phyloP scores from a whole-genome alignment of 1,139 yeast species.

The Candida tetrigidarum region DNA sequence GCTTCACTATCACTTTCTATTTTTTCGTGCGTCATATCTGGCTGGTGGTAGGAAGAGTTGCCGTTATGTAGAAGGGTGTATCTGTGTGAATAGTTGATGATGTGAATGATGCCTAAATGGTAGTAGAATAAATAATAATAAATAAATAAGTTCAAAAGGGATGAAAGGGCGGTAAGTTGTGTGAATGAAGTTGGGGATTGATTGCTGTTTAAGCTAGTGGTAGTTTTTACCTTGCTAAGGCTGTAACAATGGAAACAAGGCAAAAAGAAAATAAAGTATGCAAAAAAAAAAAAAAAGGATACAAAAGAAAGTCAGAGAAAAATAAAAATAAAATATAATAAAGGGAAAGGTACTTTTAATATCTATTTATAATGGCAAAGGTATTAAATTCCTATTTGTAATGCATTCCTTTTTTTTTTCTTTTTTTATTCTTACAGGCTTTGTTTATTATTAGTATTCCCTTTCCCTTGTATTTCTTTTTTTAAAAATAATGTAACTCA shows the following conservation, averaged over 20 bases:
- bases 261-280: too few species aligned
- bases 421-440: neutral
- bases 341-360: neutral
- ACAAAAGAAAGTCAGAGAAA: neutral
- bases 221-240: too few species aligned
- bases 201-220: too few species aligned
- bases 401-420: neutral
- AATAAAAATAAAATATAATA: neutral
- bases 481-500: conserved; percentile 1
- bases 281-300: neutral
- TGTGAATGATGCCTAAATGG: neutral
- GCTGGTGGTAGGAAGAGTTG: neutral
- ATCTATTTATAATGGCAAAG: neutral
- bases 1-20: conserved; percentile 2
- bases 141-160: neutral
- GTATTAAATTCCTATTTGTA: neutral
- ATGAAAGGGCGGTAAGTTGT: too few species aligned
- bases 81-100: neutral
- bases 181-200: too few species aligned
- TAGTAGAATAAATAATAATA: neutral
- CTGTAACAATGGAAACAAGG: too few species aligned
- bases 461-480: neutral
- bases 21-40: conserved; percentile 2
- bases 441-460: neutral
- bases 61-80: neutral